phyloP scores from a whole-genome alignment of 306 rosid genomes.

The Pueraria montana region DNA sequence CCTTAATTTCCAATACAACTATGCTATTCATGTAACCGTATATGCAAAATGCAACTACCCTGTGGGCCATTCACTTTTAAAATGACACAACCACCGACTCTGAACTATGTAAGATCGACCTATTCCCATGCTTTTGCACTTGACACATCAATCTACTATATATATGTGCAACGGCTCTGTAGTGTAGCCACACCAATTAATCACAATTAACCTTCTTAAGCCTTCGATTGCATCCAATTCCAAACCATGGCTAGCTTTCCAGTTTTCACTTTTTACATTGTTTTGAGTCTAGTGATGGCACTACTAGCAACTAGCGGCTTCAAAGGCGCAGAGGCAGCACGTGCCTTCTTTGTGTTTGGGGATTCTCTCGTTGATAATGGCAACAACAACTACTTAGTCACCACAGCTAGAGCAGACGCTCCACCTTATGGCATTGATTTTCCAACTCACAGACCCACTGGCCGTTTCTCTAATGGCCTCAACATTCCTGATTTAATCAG shows the following conservation, averaged over 20 bases:
- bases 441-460: conserved; percentile 53
- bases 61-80: conserved; percentile 20
- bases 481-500: conserved; percentile 68
- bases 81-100: neutral
- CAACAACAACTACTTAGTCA: conserved; percentile 60
- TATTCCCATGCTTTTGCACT: neutral
- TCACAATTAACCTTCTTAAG: neutral
- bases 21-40: neutral
- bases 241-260: conserved; percentile 50
- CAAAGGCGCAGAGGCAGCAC: conserved; percentile 31
- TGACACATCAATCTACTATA: conserved; percentile 8
- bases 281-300: conserved; percentile 32
- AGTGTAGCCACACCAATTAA: neutral
- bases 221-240: neutral
- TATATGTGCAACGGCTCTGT: neutral
- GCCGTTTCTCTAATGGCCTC: conserved; percentile 67
- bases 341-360: conserved; percentile 65
- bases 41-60: conserved; percentile 35
- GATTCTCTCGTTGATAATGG: conserved; percentile 67
- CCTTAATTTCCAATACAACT: neutral
- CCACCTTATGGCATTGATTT: conserved; percentile 68
- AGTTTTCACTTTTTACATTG: conserved; percentile 32
- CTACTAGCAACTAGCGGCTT: conserved; percentile 37
- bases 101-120: conserved; percentile 26
- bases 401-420: conserved; percentile 62